Conservation (phyloP, 805 yeast genomes). For the Cyberlindnera americana region DNA sequence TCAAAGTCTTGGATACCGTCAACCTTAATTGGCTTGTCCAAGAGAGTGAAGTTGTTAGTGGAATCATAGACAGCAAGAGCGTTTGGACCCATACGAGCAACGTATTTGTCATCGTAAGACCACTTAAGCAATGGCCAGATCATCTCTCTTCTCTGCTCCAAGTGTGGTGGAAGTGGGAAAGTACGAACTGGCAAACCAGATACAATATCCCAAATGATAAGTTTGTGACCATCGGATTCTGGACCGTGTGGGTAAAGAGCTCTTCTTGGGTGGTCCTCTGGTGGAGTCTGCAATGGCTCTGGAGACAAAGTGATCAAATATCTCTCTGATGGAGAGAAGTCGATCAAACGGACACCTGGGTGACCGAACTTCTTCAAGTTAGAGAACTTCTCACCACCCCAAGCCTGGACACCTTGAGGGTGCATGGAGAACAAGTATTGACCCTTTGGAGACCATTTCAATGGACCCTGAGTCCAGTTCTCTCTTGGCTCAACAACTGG, state of each 20-base stretch:
- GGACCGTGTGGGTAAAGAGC: conserved; percentile 77
- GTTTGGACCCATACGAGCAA: conserved; percentile 93
- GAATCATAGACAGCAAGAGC: conserved; percentile 89
- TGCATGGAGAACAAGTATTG: conserved; percentile 82
- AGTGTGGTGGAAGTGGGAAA: conserved; percentile 80
- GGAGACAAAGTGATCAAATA: conserved; percentile 88
- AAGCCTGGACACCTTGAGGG: conserved; percentile 90
- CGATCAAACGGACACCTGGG: conserved; percentile 83
- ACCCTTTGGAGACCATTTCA: conserved; percentile 92
- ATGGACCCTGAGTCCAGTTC: conserved; percentile 84
- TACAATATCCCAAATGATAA: conserved; percentile 87
- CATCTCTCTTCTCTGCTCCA: conserved; percentile 61
- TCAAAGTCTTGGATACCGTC: conserved; percentile 88
- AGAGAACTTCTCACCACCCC: conserved; percentile 87
- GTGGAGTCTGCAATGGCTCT: conserved; percentile 71
- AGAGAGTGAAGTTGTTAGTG: conserved; percentile 63
- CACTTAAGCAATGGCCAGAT: conserved; percentile 97
- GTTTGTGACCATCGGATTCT: conserved; percentile 87
- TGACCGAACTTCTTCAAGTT: conserved; percentile 78
- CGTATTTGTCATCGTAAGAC: conserved; percentile 88
- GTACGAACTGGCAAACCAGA: conserved; percentile 84
- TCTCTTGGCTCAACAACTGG: conserved; percentile 72
- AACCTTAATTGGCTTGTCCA: conserved; percentile 80
- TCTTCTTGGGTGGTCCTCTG: conserved; percentile 59
- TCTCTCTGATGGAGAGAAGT: conserved; percentile 89